Evolutionary conservation across 2,329 filamentous ascomycete species (phyloP).

Genomic region (Pseudocercospora pini-densiflorae): DNA sequence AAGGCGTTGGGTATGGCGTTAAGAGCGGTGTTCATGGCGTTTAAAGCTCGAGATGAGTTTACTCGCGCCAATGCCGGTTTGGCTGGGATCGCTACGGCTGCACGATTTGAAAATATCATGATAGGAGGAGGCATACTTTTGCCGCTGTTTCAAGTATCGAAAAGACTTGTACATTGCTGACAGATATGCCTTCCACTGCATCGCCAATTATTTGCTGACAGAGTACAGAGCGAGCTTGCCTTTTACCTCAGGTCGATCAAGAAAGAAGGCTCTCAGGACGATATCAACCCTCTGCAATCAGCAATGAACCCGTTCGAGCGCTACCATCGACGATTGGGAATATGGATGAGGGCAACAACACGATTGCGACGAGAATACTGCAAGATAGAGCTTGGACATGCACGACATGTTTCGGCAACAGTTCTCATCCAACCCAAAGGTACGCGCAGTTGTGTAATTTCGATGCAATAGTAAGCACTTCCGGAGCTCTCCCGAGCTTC

Average conservation of each 20-base stretch:
- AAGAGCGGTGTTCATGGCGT: slow-evolving; percentile 2
- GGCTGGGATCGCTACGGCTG: background rate
- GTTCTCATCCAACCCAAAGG: background rate
- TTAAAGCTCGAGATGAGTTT: background rate
- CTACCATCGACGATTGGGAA: background rate
- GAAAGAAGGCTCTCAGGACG: background rate
- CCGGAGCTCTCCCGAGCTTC: background rate
- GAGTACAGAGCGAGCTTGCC: background rate
- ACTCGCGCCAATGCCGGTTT: background rate
- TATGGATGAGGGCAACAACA: background rate
- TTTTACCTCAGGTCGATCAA: background rate
- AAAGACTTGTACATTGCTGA: background rate
- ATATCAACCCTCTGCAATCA: too few species aligned
- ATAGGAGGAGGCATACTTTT: background rate
- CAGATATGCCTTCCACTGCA: background rate
- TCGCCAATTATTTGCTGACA: background rate
- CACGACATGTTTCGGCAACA: background rate
- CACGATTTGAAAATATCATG: background rate
- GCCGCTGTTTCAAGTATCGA: background rate
- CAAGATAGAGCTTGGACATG: background rate
- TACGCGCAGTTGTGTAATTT: background rate
- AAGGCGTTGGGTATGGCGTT: slow-evolving; percentile 5
- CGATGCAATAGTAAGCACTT: background rate
- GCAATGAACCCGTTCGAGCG: too few species aligned
- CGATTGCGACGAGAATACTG: background rate